phyloP scores from a whole-genome alignment of 2,329 filamentous ascomycete genomes.

The Fusarium sp. region DNA sequence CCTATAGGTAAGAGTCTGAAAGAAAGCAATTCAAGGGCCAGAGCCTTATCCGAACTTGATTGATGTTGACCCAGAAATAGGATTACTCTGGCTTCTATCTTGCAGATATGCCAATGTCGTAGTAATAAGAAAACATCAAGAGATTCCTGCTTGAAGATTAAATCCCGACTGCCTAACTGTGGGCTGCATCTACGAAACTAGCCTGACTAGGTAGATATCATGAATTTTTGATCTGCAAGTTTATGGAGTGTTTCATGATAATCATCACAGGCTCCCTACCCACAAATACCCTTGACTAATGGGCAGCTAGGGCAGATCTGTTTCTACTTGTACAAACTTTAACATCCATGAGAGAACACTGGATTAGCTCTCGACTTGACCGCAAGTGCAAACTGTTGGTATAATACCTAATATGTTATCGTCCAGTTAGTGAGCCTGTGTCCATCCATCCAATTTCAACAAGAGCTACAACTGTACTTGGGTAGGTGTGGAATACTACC shows the following conservation, averaged over 20 bases:
- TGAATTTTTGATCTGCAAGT: conserved; percentile 25
- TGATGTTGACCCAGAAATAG: background rate
- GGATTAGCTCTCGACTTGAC: background rate
- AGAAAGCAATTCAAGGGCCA: background rate
- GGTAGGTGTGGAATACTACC: too few relatives aligned
- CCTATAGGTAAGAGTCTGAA: too few relatives aligned
- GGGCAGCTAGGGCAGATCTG: conserved; percentile 15
- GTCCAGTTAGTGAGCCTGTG: too few relatives aligned
- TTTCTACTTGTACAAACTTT: background rate
- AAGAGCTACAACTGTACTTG: too few relatives aligned
- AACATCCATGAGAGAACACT: background rate
- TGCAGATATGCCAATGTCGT: too few relatives aligned
- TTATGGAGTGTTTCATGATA: conserved; percentile 14
- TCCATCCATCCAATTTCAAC: too few relatives aligned
- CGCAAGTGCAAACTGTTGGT: background rate
- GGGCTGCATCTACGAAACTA: conserved; percentile 4
- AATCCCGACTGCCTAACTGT: conserved; percentile 19
- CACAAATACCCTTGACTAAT: conserved; percentile 21
- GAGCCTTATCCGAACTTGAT: background rate
- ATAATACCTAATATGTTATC: background rate
- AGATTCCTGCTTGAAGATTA: conserved; percentile 6
- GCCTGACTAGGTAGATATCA: too few relatives aligned
- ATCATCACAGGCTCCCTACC: background rate
- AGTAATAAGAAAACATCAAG: background rate
- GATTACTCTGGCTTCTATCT: background rate